phyloP scores from a whole-genome alignment of 148 eudicot species.

The Limonium bicolor region DNA sequence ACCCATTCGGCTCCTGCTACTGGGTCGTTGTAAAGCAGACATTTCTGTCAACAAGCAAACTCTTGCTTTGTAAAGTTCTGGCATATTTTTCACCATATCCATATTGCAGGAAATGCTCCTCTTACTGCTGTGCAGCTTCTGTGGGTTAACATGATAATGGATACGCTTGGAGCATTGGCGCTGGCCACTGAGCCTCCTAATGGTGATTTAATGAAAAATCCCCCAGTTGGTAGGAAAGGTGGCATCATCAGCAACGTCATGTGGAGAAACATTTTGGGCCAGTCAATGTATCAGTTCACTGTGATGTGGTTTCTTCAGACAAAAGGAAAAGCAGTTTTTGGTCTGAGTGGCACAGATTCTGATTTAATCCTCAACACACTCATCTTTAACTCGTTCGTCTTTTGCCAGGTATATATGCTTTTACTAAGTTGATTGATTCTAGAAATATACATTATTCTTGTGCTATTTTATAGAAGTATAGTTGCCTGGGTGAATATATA shows the following conservation, averaged over 20 bases:
- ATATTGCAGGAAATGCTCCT: constrained; percentile 35
- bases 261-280: constrained; percentile 56
- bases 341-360: constrained; percentile 13
- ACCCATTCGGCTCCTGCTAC: neutral
- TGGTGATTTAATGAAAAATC: constrained; percentile 26
- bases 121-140: constrained; percentile 46
- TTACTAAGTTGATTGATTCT: too few relatives aligned
- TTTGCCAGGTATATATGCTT: constrained; percentile 32
- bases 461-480: too few relatives aligned
- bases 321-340: constrained; percentile 15
- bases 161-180: constrained; percentile 51
- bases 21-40: neutral
- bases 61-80: neutral
- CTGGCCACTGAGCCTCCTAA: constrained; percentile 49
- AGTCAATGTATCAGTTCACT: constrained; percentile 30
- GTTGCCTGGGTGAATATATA: too few relatives aligned
- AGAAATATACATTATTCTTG: too few relatives aligned
- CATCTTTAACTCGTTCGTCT: constrained; percentile 40
- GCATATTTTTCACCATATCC: too few relatives aligned
- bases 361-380: constrained; percentile 23
- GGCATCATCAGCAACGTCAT: constrained; percentile 30
- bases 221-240: constrained; percentile 37
- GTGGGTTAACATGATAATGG: constrained; percentile 64
- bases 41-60: neutral
- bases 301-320: constrained; percentile 23